Percentiles rank a stretch among this genome's conserved stretches.
phyloP scores from a whole-genome alignment of 306 rosid genomes.

The Inga oerstediana region DNA sequence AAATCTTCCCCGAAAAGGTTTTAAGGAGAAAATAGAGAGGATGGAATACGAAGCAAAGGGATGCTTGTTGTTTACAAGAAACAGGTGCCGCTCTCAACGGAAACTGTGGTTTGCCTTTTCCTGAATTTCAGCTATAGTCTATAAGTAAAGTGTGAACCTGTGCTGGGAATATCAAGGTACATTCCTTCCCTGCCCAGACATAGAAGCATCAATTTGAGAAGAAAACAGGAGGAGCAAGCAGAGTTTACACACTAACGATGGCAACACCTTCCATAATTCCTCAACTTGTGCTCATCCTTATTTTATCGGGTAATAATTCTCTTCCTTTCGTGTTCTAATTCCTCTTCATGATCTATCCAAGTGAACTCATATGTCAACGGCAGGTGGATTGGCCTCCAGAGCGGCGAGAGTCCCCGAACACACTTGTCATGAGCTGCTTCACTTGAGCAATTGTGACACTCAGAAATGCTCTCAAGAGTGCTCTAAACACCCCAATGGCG shows the following conservation, averaged over 20 bases:
- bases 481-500: conserved; percentile 43
- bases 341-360: not conserved
- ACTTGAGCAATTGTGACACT: conserved; percentile 36
- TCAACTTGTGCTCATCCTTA: conserved; percentile 38
- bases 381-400: conserved; percentile 37
- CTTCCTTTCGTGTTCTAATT: not conserved
- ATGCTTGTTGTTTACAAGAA: not conserved
- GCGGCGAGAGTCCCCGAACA: conserved; percentile 56
- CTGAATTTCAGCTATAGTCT: not conserved
- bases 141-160: not conserved
- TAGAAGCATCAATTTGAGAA: not conserved
- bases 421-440: conserved; percentile 45
- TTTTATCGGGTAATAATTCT: conserved; percentile 44
- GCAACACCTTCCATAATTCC: conserved; percentile 33
- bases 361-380: not conserved
- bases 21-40: not conserved
- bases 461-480: conserved; percentile 49
- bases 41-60: not conserved
- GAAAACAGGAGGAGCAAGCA: not conserved
- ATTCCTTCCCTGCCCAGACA: not conserved
- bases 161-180: conserved; percentile 7
- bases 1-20: not conserved
- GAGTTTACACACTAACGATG: conserved; percentile 30
- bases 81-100: not conserved
- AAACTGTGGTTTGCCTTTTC: conserved; percentile 7